A percentile compares a stretch with the other conserved stretches of the same genome.
Evolutionary conservation across 495 filamentous ascomycete species (phyloP).

Genomic region (Hypoxylon perforatum): DNA sequence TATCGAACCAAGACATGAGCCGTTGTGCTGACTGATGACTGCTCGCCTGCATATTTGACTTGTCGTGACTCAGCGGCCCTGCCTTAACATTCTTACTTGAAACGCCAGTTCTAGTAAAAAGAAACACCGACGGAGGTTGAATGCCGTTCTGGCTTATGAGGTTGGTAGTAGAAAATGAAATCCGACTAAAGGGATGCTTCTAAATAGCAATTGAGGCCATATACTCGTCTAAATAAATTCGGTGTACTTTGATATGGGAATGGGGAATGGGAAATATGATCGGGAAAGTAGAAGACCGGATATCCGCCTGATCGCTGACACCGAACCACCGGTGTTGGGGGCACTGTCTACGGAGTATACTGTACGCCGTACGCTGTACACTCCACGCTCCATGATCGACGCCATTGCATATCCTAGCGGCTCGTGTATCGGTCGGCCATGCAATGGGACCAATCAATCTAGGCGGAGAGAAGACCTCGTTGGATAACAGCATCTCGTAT

Average conservation of each 20-base stretch:
- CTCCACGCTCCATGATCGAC: constrained; percentile 36
- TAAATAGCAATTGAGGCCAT: no score
- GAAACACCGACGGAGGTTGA: no score
- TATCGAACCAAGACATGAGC: neutral
- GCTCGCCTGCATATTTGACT: neutral
- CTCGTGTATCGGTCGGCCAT: constrained; percentile 23
- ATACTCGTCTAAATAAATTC: no score
- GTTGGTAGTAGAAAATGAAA: no score
- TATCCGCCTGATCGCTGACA: neutral
- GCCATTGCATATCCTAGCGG: constrained; percentile 27
- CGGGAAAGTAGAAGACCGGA: neutral
- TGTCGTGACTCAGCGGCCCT: neutral
- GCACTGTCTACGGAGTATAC: constrained; percentile 14
- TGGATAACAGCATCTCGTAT: constrained; percentile 31
- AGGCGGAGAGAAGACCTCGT: constrained; percentile 10
- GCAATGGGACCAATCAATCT: constrained; percentile 14
- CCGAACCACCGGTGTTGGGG: neutral
- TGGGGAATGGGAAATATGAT: no score
- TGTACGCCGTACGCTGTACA: no score
- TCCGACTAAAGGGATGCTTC: no score
- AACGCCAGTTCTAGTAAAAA: neutral
- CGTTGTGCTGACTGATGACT: neutral
- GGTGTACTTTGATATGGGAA: no score
- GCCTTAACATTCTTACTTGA: neutral
- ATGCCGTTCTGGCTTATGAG: no score